Base-by-base conservation (phyloP, 345 rosid genomes). In the Eucalyptus cloeziana region DNA sequence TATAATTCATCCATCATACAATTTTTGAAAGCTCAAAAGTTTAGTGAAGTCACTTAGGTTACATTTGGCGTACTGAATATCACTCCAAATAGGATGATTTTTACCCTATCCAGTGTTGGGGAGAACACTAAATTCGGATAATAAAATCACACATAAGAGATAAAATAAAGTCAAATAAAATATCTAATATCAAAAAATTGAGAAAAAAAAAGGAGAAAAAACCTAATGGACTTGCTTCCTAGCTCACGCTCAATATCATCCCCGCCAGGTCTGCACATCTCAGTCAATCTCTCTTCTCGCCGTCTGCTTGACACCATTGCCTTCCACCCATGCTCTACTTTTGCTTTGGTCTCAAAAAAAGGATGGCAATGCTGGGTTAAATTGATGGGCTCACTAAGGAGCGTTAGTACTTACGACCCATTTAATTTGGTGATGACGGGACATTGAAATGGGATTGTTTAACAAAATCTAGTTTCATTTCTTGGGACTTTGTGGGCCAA, bases 271-370 rank as follows among this genome's bases (percentile, higher is more conserved):
- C 58, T 7, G 10, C 58, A 52, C 58, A 52, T 52, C 58, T 52
- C 58, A 7, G 24, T 52, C 24, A 10, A 52, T 19, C 58, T 52
- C 58, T 52, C 25, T 52, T 19, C 58, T 52, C 22, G 24, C 24
- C 24, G 58, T 19, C 58, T 21, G 5, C 58, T 52, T 24, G 56
- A 4, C 24, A 52, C 56, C 56, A 52, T 7, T 4, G 62, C 62
- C 62, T 8, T 56, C 50, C 37, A 33, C 14, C 56, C 54, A 30
- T 52, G 33, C 91, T 90, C 89, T 91, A 88, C 89, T 92, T 88
- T 91, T 93, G 92, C 94, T 92, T 94, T 93, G 83, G 64, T 54
- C 88, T 90, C 90, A 93, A 89, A 64, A 92, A 49, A 88, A 86
- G 89, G 85, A 85, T 85, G 50, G 24, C 56, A 12, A 8, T 90